A percentile compares a stretch with the other conserved stretches of the same genome.
These are phyloP conservation scores for Blastomyces silverae DNA, from an alignment of 2,329 filamentous ascomycete species.

Conservation along the genomic window DNA sequence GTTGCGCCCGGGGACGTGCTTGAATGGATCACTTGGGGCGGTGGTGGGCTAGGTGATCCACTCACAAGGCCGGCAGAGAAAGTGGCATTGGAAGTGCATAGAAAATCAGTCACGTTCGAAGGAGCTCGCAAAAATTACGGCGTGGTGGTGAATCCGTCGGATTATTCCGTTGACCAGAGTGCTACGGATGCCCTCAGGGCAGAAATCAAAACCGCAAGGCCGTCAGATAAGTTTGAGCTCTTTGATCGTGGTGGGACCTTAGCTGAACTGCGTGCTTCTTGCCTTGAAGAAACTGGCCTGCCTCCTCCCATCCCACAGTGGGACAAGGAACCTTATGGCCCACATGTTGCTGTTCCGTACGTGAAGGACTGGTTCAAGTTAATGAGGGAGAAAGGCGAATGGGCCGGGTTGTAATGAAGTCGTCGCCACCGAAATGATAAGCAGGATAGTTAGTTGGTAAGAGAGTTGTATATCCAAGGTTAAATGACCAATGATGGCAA, in stretches of 20 bases:
- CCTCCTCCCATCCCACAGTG: conserved; percentile 41
- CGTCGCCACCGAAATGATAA: not conserved
- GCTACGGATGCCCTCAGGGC: conserved; percentile 35
- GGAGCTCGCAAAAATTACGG: conserved; percentile 43
- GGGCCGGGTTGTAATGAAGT: conserved; percentile 8
- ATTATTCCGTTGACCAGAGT: conserved; percentile 32
- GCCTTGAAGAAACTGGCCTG: conserved; percentile 41
- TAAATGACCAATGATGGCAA: not conserved
- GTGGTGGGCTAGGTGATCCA: conserved; percentile 45
- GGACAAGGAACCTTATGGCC: conserved; percentile 42
- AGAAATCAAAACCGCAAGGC: conserved; percentile 28
- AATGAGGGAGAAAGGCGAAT: conserved; percentile 7
- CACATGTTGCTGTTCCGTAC: conserved; percentile 41
- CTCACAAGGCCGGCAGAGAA: conserved; percentile 40
- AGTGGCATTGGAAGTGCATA: conserved; percentile 44
- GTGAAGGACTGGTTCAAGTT: conserved; percentile 41
- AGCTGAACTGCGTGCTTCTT: conserved; percentile 33
- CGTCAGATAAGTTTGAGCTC: conserved; percentile 23
- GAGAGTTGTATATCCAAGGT: not conserved
- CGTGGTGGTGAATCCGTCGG: conserved; percentile 36
- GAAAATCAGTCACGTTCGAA: conserved; percentile 40
- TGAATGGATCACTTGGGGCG: conserved; percentile 48
- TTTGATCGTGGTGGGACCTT: conserved; percentile 44
- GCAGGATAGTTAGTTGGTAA: not conserved
- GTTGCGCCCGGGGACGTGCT: conserved; percentile 45